Percentiles rank a stretch among this genome's conserved stretches.
Conservation (phyloP, 2,329 filamentous ascomycete genomes). For the Talaromyces sp. region DNA sequence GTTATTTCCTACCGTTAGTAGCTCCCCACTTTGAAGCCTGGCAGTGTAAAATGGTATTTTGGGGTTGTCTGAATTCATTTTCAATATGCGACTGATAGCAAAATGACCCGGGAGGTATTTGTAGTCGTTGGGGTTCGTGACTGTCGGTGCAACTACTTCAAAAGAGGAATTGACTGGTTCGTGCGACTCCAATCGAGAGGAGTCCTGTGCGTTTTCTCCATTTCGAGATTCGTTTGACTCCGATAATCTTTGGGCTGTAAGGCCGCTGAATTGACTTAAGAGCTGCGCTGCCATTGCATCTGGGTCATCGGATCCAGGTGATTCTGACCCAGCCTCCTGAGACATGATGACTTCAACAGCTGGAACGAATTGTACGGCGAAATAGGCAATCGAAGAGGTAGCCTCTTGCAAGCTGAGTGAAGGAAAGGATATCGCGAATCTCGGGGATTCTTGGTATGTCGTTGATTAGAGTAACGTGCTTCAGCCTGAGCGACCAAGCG, state of each 20-base stretch:
- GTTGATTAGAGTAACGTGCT: background rate
- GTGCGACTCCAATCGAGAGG: background rate
- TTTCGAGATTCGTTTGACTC: background rate
- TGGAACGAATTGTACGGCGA: no score
- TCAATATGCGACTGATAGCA: constrained; percentile 34
- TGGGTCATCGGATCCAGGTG: constrained; percentile 4
- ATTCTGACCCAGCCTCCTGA: background rate
- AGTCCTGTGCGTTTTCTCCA: background rate
- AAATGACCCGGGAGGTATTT: constrained; percentile 45
- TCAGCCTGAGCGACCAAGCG: no score
- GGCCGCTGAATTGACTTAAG: constrained; percentile 8
- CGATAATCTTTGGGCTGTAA: background rate
- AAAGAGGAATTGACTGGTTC: background rate
- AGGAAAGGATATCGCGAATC: background rate
- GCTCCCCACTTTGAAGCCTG: constrained; percentile 40
- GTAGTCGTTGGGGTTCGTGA: constrained; percentile 39
- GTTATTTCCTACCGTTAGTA: constrained; percentile 34
- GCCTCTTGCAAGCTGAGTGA: background rate
- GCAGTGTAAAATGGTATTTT: constrained; percentile 34
- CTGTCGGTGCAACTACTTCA: constrained; percentile 35
- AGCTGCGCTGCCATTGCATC: constrained; percentile 12
- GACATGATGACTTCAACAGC: background rate
- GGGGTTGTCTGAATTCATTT: constrained; percentile 26
- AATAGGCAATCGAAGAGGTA: background rate
- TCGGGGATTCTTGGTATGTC: background rate